Conservation (phyloP, 2,329 filamentous ascomycete species). For the Fonsecaea pedrosoi region DNA sequence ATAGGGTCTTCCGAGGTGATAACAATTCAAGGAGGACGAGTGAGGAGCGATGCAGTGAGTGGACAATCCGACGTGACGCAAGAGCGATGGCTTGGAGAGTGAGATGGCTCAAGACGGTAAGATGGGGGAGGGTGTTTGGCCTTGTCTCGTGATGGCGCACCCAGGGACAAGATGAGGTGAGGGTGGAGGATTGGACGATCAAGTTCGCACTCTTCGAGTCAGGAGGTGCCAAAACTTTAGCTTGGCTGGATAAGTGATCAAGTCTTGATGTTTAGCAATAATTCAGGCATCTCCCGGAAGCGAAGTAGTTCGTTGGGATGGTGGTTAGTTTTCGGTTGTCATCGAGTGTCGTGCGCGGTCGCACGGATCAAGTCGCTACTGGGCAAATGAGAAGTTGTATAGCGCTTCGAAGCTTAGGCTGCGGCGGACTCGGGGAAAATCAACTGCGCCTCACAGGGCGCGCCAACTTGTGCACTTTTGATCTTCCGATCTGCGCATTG, state of each 20-base stretch:
- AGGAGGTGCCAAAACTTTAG: constrained; percentile 6
- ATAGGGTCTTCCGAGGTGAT: constrained; percentile 14
- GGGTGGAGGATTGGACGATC: constrained; percentile 17
- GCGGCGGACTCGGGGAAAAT: background rate
- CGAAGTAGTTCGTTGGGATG: constrained; percentile 12
- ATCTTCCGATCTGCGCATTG: constrained; percentile 11
- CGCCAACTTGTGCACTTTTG: background rate
- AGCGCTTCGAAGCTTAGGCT: background rate
- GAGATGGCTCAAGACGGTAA: constrained; percentile 24
- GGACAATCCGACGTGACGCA: constrained; percentile 29
- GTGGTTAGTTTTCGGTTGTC: background rate
- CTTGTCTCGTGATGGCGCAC: constrained; percentile 29
- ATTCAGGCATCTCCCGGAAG: constrained; percentile 21
- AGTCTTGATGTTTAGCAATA: constrained; percentile 12
- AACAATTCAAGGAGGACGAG: background rate
- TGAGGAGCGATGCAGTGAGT: constrained; percentile 18
- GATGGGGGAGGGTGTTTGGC: constrained; percentile 7
- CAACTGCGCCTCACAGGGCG: constrained; percentile 15
- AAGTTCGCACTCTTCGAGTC: constrained; percentile 9
- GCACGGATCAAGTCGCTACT: constrained; percentile 1
- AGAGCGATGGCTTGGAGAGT: constrained; percentile 28
- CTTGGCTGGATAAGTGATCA: constrained; percentile 21
- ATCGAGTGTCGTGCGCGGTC: background rate
- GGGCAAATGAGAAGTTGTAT: constrained; percentile 14
- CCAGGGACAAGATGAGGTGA: constrained; percentile 19